A percentile compares a stretch with the other conserved stretches of the same genome.
phyloP scores from a whole-genome alignment of 2,329 filamentous ascomycete species.

The Botrytis squamosa region DNA sequence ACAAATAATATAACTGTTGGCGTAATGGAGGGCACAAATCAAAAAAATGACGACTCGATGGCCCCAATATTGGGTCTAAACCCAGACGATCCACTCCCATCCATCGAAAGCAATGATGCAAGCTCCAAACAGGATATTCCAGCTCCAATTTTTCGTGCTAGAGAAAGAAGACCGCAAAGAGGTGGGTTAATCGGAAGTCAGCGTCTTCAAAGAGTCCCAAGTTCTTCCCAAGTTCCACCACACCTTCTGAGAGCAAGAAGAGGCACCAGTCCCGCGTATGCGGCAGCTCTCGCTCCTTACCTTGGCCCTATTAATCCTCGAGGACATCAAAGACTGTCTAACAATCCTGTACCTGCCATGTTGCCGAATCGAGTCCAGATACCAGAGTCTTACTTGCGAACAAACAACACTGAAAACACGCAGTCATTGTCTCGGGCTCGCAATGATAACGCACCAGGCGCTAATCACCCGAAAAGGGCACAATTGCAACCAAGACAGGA shows the following conservation, averaged over 20 bases:
- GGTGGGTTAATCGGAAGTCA: background rate
- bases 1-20: background rate
- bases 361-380: background rate
- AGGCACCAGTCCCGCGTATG: background rate
- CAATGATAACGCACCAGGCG: background rate
- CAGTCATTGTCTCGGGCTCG: background rate
- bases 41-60: background rate
- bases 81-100: background rate
- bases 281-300: background rate
- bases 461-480: too few relatives aligned
- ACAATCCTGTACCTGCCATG: background rate
- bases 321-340: background rate
- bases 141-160: background rate
- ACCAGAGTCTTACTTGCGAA: background rate
- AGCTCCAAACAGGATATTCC: accelerated
- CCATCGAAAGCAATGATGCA: background rate
- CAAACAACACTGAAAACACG: background rate
- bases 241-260: background rate
- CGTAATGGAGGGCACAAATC: background rate
- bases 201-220: background rate
- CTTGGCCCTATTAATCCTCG: background rate
- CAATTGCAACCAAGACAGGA: background rate
- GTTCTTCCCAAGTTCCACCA: background rate
- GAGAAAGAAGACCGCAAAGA: background rate
- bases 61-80: background rate